Conservation (phyloP, 805 yeast genomes). For the Starmerella stigmatis region DNA sequence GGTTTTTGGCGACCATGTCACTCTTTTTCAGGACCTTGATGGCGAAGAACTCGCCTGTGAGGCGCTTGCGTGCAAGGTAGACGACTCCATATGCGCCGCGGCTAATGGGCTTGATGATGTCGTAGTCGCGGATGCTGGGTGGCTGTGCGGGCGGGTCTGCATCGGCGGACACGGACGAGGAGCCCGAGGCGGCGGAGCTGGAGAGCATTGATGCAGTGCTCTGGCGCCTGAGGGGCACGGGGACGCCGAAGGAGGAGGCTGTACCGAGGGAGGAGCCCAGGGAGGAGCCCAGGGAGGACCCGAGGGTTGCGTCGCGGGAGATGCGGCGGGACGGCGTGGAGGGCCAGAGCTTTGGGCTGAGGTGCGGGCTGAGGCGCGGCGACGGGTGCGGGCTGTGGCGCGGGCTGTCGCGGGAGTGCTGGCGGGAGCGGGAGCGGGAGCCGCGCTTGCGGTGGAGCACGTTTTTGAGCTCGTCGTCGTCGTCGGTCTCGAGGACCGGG, state of each 20-base stretch:
- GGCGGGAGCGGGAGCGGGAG: slow-evolving; percentile 13
- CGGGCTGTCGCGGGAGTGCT: slow-evolving; percentile 11
- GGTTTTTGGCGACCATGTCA: slow-evolving; percentile 96
- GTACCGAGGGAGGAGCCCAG: no score
- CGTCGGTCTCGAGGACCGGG: slow-evolving; percentile 11
- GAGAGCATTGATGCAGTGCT: slow-evolving; percentile 12
- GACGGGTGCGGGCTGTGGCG: slow-evolving; percentile 16
- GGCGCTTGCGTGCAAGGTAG: slow-evolving; percentile 65
- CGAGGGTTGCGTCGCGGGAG: slow-evolving; percentile 6
- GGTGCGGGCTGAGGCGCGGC: slow-evolving; percentile 17
- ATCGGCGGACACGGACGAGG: background rate
- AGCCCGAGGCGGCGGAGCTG: slow-evolving; percentile 7
- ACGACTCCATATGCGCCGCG: slow-evolving; percentile 98
- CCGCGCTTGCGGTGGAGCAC: slow-evolving; percentile 14
- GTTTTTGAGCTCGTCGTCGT: slow-evolving; percentile 14
- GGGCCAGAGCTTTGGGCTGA: slow-evolving; percentile 19
- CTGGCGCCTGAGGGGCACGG: slow-evolving; percentile 6
- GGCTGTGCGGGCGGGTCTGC: slow-evolving; percentile 22
- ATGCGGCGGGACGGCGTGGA: slow-evolving; percentile 14
- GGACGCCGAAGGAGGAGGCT: background rate
- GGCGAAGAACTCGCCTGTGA: slow-evolving; percentile 92
- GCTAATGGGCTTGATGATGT: slow-evolving; percentile 82
- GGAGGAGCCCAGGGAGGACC: no score
- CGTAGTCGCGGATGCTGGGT: slow-evolving; percentile 80
- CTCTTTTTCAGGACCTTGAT: slow-evolving; percentile 83